Evolutionary conservation across 78 protist genomes (phyloP), one percentile per base, ranked within the genome.

Genomic region (Emiliania huxleyi): DNA sequence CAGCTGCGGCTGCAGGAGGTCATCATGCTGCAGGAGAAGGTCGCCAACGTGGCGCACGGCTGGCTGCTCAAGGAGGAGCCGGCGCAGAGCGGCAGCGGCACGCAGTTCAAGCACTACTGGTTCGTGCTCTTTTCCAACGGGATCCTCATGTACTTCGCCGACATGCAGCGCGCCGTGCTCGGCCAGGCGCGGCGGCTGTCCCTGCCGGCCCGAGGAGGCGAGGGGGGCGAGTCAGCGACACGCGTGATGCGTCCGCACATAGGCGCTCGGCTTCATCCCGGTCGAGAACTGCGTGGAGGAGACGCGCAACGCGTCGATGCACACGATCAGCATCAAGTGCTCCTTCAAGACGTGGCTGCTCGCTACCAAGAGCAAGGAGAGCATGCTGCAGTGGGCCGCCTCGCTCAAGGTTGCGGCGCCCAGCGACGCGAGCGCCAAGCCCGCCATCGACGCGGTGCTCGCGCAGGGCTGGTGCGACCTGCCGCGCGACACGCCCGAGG

Each of bases 21-120:
- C 12, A 69, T 69, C 75, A 69, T 69, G 75, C 75, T 69, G 75
- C 75, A 69, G n/a, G 75, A 69, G 75, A 69, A 69, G n/a, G 75
- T 69, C 12, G 75, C 75, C 75, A 69, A 69, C 75, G 75, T 69
- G 23, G 75, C 75, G 23, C 75, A 69, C n/a, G 75, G 75, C 23
- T 69, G 75, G 75, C 75, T 69, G 37, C 75, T 69, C 75, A 69
- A 69, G n/a, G 75, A 69, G 75, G 75, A 69, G 75, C 18, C 75
- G 38, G 75, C 33, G 33, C 11, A 4, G 37, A 26, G 12, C 12
- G 75, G 75, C 75, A 26, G 23, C 75, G 75, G 38, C 75, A 69
- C 75, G 38, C 75, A 69, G 75, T 26, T 69, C 37, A 69, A 69
- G 75, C 75, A 69, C 75, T 69, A 69, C n/a, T 69, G 75, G 75